Percentiles rank a stretch among this genome's conserved stretches.
Evolutionary conservation across 2,329 filamentous ascomycete species (phyloP).

Genomic region (Nigrospora oryzae): DNA sequence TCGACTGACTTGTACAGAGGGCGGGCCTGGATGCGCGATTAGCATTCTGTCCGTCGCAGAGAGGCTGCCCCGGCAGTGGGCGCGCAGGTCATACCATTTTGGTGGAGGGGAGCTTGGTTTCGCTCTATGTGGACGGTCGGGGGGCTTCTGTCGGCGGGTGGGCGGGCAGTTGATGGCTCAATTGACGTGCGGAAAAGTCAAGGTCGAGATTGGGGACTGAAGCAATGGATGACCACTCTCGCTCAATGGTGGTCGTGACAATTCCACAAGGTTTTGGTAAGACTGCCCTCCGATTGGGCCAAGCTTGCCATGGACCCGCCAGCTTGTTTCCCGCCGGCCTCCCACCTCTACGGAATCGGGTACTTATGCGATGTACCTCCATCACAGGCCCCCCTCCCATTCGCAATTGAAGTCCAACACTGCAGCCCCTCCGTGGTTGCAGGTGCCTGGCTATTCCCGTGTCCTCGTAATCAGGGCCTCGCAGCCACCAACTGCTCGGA

Average conservation of each 20-base stretch:
- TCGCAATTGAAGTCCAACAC: too few relatives aligned
- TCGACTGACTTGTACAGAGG: constrained; percentile 52
- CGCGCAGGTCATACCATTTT: constrained; percentile 48
- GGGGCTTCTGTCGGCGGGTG: not conserved
- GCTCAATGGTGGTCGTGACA: too few relatives aligned
- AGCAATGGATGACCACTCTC: not conserved
- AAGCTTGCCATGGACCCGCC: constrained; percentile 12
- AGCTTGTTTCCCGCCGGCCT: too few relatives aligned
- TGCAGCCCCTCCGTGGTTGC: too few relatives aligned
- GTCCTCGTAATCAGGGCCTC: too few relatives aligned
- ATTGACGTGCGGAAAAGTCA: constrained; percentile 1
- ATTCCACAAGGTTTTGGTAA: not conserved
- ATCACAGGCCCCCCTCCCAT: too few relatives aligned
- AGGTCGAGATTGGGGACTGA: not conserved
- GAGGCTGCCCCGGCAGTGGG: not conserved
- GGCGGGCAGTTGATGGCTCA: constrained; percentile 4
- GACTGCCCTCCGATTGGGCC: constrained; percentile 21
- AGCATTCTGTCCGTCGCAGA: constrained; percentile 9
- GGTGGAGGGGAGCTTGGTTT: constrained; percentile 10
- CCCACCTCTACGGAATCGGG: too few relatives aligned
- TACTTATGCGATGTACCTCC: too few relatives aligned
- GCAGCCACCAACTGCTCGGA: too few relatives aligned
- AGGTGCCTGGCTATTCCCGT: too few relatives aligned
- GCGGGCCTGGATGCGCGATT: constrained; percentile 29
- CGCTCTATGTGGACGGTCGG: constrained; percentile 1